Percentiles rank a stretch among this genome's conserved stretches.
Conservation (phyloP, 345 rosid species). For the Eucalyptus erythrocorys region DNA sequence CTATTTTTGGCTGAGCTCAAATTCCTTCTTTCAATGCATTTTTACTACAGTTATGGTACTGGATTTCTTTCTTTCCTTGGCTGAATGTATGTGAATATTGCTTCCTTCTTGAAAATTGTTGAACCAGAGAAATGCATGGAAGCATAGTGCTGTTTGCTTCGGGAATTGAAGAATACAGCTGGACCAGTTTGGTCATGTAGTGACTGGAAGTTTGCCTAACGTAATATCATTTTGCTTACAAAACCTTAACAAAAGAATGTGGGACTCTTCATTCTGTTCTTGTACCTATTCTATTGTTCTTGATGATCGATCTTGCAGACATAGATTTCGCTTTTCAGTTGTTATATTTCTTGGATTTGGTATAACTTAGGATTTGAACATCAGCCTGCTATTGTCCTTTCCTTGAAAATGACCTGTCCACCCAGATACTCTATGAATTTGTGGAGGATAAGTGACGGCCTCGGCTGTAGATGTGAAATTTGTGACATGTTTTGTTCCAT, state of each 20-base stretch:
- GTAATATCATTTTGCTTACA: neutral
- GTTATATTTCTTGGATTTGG: neutral
- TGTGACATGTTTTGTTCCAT: neutral
- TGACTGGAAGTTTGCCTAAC: neutral
- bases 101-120: neutral
- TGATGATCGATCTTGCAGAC: neutral
- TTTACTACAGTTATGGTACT: neutral
- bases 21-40: neutral
- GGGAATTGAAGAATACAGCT: neutral
- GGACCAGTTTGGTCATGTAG: neutral
- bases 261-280: neutral
- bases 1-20: neutral
- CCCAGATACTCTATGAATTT: neutral
- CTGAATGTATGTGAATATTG: neutral
- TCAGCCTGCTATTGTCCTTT: neutral
- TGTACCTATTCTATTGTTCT: neutral
- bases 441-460: neutral
- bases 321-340: neutral
- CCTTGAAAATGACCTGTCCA: neutral
- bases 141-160: neutral
- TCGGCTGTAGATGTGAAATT: neutral
- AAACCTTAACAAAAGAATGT: neutral
- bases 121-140: neutral
- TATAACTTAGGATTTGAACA: neutral
- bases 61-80: neutral